Percentiles rank a stretch among this genome's conserved stretches.
phyloP scores from a whole-genome alignment of 1,139 yeast genomes.

The Suhomyces atakaporum region DNA sequence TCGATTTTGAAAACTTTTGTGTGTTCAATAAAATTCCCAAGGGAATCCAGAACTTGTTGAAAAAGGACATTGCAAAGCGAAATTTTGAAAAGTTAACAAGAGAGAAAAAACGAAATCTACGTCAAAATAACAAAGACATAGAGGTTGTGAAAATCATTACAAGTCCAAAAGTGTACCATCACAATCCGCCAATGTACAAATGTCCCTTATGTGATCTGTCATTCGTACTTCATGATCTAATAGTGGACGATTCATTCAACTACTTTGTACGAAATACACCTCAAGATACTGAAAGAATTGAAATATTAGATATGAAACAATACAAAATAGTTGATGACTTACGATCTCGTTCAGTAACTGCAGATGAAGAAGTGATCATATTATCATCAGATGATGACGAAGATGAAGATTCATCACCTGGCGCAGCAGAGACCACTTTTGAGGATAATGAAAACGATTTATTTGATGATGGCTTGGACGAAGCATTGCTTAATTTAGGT shows the following conservation, averaged over 20 bases:
- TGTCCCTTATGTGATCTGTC: constrained; percentile 46
- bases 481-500: constrained; percentile 16
- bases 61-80: constrained; percentile 28
- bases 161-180: constrained; percentile 9
- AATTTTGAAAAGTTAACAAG: constrained; percentile 25
- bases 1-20: constrained; percentile 49
- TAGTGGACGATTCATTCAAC: constrained; percentile 45
- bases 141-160: constrained; percentile 11
- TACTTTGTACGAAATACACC: constrained; percentile 47
- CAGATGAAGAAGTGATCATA: constrained; percentile 29
- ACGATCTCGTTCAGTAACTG: constrained; percentile 11
- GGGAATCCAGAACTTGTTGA: constrained; percentile 29
- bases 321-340: constrained; percentile 38
- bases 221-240: constrained; percentile 38
- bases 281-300: constrained; percentile 35
- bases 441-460: constrained; percentile 10
- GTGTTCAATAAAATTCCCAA: constrained; percentile 37
- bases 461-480: constrained; percentile 29
- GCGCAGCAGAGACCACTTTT: constrained; percentile 3
- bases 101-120: constrained; percentile 12
- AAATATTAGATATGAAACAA: constrained; percentile 37
- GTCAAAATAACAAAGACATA: constrained; percentile 7
- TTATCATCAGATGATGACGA: constrained; percentile 23
- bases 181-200: constrained; percentile 29
- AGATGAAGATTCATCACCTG: not conserved